Percentiles rank a stretch among this genome's conserved stretches.
phyloP scores from a whole-genome alignment of 352 stramenopile genomes.

The Globisporangium polare region DNA sequence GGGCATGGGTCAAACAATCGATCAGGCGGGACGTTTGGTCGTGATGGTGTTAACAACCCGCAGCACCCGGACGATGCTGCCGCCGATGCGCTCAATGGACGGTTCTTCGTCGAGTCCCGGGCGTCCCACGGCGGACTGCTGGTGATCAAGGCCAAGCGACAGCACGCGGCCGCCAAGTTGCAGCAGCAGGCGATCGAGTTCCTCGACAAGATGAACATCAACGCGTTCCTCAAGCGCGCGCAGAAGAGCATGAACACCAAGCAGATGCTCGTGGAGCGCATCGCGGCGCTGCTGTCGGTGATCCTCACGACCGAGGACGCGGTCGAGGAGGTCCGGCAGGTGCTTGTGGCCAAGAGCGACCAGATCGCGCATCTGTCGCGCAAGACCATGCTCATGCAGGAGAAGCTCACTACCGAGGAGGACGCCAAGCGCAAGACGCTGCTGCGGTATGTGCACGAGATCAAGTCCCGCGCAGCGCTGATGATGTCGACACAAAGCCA shows the following conservation, averaged over 20 bases:
- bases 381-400: conserved; percentile 76
- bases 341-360: conserved; percentile 58
- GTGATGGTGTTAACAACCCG: conserved; percentile 19
- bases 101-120: conserved; percentile 87
- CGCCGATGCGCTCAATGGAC: conserved; percentile 48
- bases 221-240: conserved; percentile 91
- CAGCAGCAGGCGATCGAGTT: conserved; percentile 78
- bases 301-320: conserved; percentile 77
- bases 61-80: conserved; percentile 57
- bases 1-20: conserved; percentile 7
- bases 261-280: conserved; percentile 88
- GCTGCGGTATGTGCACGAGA: conserved; percentile 92
- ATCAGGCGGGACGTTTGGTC: background rate
- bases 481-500: conserved; percentile 8
- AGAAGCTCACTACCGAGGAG: conserved; percentile 87
- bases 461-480: conserved; percentile 74
- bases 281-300: conserved; percentile 77
- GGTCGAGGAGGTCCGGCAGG: conserved; percentile 40
- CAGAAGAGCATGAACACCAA: conserved; percentile 93
- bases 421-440: conserved; percentile 95
- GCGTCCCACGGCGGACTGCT: conserved; percentile 80
- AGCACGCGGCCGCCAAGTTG: conserved; percentile 49
- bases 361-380: conserved; percentile 77
- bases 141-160: conserved; percentile 90
- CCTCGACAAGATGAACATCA: conserved; percentile 87